A percentile compares a stretch with the other conserved stretches of the same genome.
These are phyloP conservation scores for Prillingera fragicola DNA, from an alignment of 1,284 basidiomycete genomes.

Conservation along the genomic window DNA sequence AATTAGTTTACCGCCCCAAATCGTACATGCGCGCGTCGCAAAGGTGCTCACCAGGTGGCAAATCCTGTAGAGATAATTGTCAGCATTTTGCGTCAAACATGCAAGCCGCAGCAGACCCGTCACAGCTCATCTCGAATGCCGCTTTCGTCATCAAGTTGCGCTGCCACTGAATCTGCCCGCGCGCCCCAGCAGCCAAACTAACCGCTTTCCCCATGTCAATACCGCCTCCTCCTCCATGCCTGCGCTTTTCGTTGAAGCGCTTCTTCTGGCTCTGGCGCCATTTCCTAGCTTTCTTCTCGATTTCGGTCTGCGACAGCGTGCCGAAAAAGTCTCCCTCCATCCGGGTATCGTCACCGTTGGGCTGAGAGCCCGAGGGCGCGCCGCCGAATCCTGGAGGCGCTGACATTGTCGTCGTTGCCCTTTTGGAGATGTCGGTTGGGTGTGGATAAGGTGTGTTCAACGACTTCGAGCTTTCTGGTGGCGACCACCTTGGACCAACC, in stretches of 20 bases:
- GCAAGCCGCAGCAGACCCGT: neutral
- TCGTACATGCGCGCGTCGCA: neutral
- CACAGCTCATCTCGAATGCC: neutral
- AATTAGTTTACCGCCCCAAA: too few species aligned
- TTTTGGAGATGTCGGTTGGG: neutral
- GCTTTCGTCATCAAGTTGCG: neutral
- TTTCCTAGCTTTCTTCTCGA: constrained; percentile 49
- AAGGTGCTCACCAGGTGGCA: constrained; percentile 37
- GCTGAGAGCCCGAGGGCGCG: constrained; percentile 33
- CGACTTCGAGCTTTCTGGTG: constrained; percentile 1
- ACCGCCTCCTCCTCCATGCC: constrained; percentile 45
- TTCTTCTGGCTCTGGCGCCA: constrained; percentile 46
- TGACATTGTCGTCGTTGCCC: constrained; percentile 31
- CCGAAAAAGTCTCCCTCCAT: constrained; percentile 47
- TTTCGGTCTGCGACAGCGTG: constrained; percentile 43
- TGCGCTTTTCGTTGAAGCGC: constrained; percentile 45
- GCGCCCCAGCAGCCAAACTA: constrained; percentile 16
- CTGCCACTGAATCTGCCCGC: too few species aligned
- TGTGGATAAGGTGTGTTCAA: neutral
- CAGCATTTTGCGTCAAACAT: constrained; percentile 8
- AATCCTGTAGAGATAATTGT: constrained; percentile 24
- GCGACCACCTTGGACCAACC: constrained; percentile 1
- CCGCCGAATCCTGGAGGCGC: constrained; percentile 44
- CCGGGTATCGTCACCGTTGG: constrained; percentile 25
- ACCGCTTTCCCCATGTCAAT: constrained; percentile 49